These are phyloP conservation scores for Neurospora sp. DNA, from an alignment of 495 filamentous ascomycete genomes.

Conservation along the genomic window DNA sequence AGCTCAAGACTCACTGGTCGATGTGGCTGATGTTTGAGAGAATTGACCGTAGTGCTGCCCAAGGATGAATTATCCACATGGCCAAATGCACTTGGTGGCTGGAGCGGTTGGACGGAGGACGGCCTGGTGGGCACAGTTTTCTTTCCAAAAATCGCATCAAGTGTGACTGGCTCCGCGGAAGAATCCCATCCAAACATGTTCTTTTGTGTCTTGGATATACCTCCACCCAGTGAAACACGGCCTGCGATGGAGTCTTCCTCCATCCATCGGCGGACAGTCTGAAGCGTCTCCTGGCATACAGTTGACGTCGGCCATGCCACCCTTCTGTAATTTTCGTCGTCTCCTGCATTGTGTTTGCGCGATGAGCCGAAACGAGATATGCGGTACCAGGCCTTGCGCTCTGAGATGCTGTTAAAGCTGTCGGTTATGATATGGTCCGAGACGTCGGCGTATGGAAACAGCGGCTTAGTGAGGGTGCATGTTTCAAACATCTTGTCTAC, in stretches of 20 bases:
- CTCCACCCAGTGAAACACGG: constrained; percentile 35
- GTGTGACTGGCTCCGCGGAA: constrained; percentile 33
- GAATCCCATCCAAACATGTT: constrained; percentile 47
- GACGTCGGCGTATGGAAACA: constrained; percentile 8
- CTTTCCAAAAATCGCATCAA: constrained; percentile 36
- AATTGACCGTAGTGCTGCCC: constrained; percentile 2
- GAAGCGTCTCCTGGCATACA: constrained; percentile 40
- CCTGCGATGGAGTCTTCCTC: constrained; percentile 47
- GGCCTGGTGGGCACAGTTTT: constrained; percentile 14
- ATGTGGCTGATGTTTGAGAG: constrained; percentile 6
- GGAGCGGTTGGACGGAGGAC: constrained; percentile 11
- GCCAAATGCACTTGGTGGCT: not conserved
- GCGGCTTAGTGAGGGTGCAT: not conserved
- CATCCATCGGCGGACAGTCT: constrained; percentile 50
- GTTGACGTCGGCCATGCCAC: constrained; percentile 45
- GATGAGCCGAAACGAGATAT: constrained; percentile 47
- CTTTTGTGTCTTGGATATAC: constrained; percentile 30
- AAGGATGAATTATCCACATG: not conserved
- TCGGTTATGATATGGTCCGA: constrained; percentile 33
- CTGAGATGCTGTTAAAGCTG: constrained; percentile 39
- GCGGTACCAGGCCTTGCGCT: constrained; percentile 55
- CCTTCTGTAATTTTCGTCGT: constrained; percentile 48
- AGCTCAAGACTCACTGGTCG: constrained; percentile 10
- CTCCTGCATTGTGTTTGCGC: constrained; percentile 43
- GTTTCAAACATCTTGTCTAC: constrained; percentile 35